Conservation (phyloP, 139 green algal species). For the Ettlia oleoabundans region DNA sequence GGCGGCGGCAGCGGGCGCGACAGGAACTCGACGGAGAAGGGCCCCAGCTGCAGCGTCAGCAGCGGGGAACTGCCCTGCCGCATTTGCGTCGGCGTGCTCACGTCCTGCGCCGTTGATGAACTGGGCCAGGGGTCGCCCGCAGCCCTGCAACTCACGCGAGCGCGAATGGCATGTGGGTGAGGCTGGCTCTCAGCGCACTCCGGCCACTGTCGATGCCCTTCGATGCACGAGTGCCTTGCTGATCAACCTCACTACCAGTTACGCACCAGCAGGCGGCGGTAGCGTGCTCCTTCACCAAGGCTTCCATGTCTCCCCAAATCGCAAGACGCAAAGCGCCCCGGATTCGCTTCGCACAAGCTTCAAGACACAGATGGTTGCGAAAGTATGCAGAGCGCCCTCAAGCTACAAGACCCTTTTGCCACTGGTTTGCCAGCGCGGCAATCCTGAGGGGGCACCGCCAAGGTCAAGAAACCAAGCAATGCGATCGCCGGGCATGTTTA, state of each 20-base stretch:
- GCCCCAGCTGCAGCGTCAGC: background rate
- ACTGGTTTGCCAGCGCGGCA: too few relatives aligned
- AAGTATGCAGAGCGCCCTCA: too few relatives aligned
- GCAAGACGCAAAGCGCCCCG: too few relatives aligned
- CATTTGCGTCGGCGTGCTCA: background rate
- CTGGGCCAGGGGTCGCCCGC: background rate
- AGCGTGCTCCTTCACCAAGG: background rate
- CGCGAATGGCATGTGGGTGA: background rate
- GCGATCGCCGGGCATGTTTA: too few relatives aligned
- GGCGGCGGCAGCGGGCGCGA: background rate
- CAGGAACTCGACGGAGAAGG: background rate
- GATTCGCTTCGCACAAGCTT: too few relatives aligned
- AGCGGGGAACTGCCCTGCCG: background rate
- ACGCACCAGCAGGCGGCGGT: background rate
- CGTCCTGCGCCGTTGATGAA: background rate
- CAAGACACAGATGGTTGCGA: too few relatives aligned
- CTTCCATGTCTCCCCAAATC: background rate
- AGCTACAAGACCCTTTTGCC: too few relatives aligned
- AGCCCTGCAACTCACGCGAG: too few relatives aligned
- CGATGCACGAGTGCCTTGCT: too few relatives aligned
- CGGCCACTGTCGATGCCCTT: too few relatives aligned
- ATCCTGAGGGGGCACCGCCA: too few relatives aligned
- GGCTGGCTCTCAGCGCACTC: background rate
- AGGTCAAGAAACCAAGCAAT: too few relatives aligned
- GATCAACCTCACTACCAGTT: background rate